Conservation (phyloP, 805 yeast species). For the Pachysolen tannophilus region DNA sequence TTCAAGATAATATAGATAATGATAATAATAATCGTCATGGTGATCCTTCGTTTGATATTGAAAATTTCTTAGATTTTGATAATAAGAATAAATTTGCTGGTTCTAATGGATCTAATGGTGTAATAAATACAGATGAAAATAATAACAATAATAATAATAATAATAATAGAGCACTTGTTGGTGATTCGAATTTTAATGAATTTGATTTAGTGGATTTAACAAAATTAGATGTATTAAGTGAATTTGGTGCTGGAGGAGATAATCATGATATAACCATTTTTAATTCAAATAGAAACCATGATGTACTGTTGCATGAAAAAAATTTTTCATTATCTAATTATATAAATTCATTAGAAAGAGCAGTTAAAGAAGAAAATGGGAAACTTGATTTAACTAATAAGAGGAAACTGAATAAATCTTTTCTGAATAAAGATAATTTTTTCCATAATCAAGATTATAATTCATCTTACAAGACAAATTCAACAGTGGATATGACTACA, state of each 20-base stretch:
- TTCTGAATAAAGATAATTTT: conserved; percentile 1
- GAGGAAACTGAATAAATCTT: no score
- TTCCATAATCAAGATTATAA: conserved; percentile 12
- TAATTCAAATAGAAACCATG: conserved; percentile 1
- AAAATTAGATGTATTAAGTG: conserved; percentile 12
- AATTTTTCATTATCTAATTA: conserved; percentile 19
- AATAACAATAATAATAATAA: no score
- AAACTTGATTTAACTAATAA: conserved; percentile 4
- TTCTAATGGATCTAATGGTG: no score
- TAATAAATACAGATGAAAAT: neutral
- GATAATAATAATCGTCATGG: conserved; percentile 8
- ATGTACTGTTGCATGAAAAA: no score
- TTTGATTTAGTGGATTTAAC: conserved; percentile 20
- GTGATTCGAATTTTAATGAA: conserved; percentile 9
- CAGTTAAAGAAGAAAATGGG: conserved; percentile 19
- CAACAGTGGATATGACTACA: conserved; percentile 4
- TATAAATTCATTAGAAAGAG: conserved; percentile 24
- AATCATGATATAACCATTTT: conserved; percentile 1
- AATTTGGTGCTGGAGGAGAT: neutral
- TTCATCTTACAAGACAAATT: conserved; percentile 11
- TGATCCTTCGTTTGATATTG: conserved; percentile 22
- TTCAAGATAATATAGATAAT: no score
- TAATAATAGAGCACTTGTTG: neutral
- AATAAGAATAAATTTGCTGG: conserved; percentile 11
- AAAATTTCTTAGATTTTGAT: conserved; percentile 23